phyloP scores from a whole-genome alignment of 306 rosid genomes.

The Coriaria nepalensis region DNA sequence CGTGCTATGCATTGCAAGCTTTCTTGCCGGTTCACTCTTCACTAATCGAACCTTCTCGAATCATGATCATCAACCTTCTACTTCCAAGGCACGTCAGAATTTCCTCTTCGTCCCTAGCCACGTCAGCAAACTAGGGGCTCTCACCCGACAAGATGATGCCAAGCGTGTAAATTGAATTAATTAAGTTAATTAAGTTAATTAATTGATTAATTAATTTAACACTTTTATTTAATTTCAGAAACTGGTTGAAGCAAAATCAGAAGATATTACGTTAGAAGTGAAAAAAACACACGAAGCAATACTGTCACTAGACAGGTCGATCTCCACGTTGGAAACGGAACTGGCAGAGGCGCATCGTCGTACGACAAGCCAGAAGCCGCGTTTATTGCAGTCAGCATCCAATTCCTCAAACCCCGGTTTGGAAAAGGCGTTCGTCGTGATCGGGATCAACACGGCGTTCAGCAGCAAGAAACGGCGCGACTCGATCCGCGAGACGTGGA shows the following conservation, averaged over 20 bases:
- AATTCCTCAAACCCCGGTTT: too few relatives aligned
- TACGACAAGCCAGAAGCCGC: slow-evolving; percentile 21
- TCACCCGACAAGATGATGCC: slow-evolving; percentile 23
- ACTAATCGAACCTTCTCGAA: slow-evolving; percentile 46
- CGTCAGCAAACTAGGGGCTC: background rate
- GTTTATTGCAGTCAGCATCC: slow-evolving; percentile 4
- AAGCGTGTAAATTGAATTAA: slow-evolving; percentile 26
- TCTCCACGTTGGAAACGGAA: slow-evolving; percentile 64
- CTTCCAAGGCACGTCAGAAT: slow-evolving; percentile 10
- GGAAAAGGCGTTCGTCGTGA: slow-evolving; percentile 67
- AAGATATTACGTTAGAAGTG: slow-evolving; percentile 55
- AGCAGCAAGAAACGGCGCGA: slow-evolving; percentile 74
- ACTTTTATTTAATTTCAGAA: slow-evolving; percentile 26
- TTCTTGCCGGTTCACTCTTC: slow-evolving; percentile 60
- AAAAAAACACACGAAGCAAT: slow-evolving; percentile 72
- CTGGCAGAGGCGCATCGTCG: slow-evolving; percentile 40
- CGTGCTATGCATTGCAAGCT: slow-evolving; percentile 49
- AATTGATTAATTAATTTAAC: too few relatives aligned
- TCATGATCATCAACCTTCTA: slow-evolving; percentile 39
- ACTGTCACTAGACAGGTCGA: slow-evolving; percentile 63
- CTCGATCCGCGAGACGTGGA: slow-evolving; percentile 68
- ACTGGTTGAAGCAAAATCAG: slow-evolving; percentile 42
- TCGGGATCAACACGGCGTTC: slow-evolving; percentile 82
- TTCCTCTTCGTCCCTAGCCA: slow-evolving; percentile 13
- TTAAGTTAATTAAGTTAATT: too few relatives aligned